Evolutionary conservation across 192 early-diverging fungal genomes (phyloP).

Genomic region (Thamnidium elegans): DNA sequence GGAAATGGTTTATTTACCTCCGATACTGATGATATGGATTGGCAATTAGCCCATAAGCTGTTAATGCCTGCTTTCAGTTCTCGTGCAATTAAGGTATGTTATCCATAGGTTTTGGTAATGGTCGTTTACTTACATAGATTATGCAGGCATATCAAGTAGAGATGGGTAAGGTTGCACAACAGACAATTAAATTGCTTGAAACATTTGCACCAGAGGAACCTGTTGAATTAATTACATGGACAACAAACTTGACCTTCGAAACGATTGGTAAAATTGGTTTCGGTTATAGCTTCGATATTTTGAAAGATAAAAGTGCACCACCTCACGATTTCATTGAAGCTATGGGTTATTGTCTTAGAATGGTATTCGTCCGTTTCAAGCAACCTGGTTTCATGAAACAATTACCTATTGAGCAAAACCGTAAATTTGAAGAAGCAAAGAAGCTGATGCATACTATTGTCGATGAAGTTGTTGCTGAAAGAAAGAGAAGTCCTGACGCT

Average conservation of each 20-base stretch:
- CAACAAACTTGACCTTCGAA: conserved; percentile 56
- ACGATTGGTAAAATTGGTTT: conserved; percentile 53
- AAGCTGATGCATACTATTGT: conserved; percentile 45
- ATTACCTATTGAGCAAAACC: conserved; percentile 44
- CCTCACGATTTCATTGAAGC: conserved; percentile 31
- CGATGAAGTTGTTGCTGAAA: conserved; percentile 43
- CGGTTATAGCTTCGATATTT: conserved; percentile 45
- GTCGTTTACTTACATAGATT: conserved; percentile 38
- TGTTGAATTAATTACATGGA: conserved; percentile 44
- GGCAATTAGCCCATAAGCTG: conserved; percentile 56
- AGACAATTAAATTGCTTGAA: conserved; percentile 32
- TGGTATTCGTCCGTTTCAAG: conserved; percentile 29
- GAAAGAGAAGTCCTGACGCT: conserved; percentile 39
- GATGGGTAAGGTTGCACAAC: conserved; percentile 40
- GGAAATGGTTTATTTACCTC: conserved; percentile 54
- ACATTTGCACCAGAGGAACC: conserved; percentile 28
- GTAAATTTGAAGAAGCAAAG: conserved; percentile 34
- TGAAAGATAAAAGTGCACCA: conserved; percentile 6
- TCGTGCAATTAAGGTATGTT: conserved; percentile 35
- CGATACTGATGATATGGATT: conserved; percentile 46
- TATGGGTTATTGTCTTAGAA: conserved; percentile 38
- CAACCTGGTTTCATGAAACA: conserved; percentile 42
- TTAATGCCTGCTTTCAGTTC: conserved; percentile 57
- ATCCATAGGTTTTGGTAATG: not conserved
- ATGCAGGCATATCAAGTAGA: conserved; percentile 34